Evolutionary conservation across 2,329 filamentous ascomycete species (phyloP).

Genomic region (Paraconiothyrium brasiliense): DNA sequence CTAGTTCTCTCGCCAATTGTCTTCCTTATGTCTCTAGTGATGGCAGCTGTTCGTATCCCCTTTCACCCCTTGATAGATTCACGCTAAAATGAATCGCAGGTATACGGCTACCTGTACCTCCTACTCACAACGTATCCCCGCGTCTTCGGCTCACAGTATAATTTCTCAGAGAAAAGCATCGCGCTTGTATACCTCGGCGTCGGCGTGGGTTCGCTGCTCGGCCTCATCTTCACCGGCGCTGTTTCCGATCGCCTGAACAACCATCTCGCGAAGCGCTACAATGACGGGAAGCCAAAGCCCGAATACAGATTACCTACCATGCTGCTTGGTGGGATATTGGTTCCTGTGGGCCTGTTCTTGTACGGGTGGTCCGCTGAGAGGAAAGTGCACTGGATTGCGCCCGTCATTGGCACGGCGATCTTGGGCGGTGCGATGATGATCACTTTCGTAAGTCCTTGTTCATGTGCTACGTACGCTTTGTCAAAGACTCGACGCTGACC

Average conservation of each 20-base stretch:
- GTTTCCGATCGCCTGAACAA: background rate
- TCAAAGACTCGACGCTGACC: background rate
- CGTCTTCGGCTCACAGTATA: constrained; percentile 27
- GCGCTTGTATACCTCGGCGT: constrained; percentile 25
- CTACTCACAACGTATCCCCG: constrained; percentile 30
- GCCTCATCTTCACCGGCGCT: constrained; percentile 22
- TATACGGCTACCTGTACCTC: constrained; percentile 30
- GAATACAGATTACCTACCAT: constrained; percentile 16
- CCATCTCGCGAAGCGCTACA: constrained; percentile 7
- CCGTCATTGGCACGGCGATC: constrained; percentile 37
- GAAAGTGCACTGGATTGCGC: constrained; percentile 62
- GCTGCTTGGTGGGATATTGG: background rate
- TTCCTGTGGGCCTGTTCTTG: constrained; percentile 47
- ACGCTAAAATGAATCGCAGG: constrained; percentile 14
- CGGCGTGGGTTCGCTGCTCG: constrained; percentile 27
- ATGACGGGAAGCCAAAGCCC: constrained; percentile 9
- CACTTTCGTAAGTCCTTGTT: background rate
- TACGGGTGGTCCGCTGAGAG: constrained; percentile 65
- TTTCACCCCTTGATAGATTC: background rate
- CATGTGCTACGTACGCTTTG: too few relatives aligned
- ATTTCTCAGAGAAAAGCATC: constrained; percentile 19
- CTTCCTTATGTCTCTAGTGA: constrained; percentile 23
- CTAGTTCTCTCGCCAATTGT: constrained; percentile 33
- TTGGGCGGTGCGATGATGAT: constrained; percentile 7
- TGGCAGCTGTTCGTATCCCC: constrained; percentile 5